Base-by-base conservation (phyloP, 2,329 filamentous ascomycete genomes). In the Colletotrichum sp. region DNA sequence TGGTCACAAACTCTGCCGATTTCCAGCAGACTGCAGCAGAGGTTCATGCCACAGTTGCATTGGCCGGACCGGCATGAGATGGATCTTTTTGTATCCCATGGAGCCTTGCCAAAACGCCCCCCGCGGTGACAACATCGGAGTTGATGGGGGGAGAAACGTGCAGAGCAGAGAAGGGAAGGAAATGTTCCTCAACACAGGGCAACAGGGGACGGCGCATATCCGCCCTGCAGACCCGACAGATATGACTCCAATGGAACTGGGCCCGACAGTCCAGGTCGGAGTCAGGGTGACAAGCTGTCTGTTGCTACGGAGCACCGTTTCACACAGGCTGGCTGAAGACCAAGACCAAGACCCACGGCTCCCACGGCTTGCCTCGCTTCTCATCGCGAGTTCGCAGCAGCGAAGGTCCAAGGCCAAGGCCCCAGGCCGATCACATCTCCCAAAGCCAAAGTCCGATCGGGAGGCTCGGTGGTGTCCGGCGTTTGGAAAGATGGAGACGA, bases 381-480 rank as follows among this genome's bases (percentile, higher is more conserved):
- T 59, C 57, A 64, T 69, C 66, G 66, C 66, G 30, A 69, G 7
- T 34, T 36, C 34, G 32, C 52, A 28, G 30, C 39, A 49, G 68
- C 57, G 32, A 34, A 62, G 55, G 57, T 59, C 49, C 55, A 36
- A 63, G 34, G 30, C 49, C 55, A 36, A 63, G 34, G 30, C 34
- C 67, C 36, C 24, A 69, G 34, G 71, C 24, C 34, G 28, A 69
- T 65, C 44, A 60, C 65, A 65, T 57, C 44, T 57, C 30, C 39
- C 21, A 69, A 21, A 73, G 65, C 70, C 70, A 73, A 76, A 73
- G 74, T 76, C 74, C 74, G 70, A 76, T 66, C 74, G 64, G 74
- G 74, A 76, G 65, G 64, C 73, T 76, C 74, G 74, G 74, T 60
- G 74, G 74, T 76, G 74, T 74, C 70, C 70, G 74, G 74, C 71